Evolutionary conservation across 208 protist species (phyloP).

Genomic region (Trypanosoma rangeli): DNA sequence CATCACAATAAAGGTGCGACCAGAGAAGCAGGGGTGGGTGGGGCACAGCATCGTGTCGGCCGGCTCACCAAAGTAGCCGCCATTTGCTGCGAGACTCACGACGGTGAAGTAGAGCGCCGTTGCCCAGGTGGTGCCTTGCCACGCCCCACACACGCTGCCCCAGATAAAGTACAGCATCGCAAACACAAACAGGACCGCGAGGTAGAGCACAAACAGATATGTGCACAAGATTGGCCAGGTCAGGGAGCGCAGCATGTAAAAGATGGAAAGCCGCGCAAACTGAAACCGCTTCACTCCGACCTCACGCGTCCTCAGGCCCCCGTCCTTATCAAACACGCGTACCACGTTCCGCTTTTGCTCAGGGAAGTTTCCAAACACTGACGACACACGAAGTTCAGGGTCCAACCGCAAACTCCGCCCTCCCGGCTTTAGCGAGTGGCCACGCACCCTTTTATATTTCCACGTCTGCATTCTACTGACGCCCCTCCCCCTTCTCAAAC

Average conservation of each 20-base stretch:
- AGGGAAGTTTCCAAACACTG: constrained; percentile 6
- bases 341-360: constrained; percentile 23
- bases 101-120: constrained; percentile 77
- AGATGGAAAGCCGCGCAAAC: constrained; percentile 65
- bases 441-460: constrained; percentile 8
- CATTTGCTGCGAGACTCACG: constrained; percentile 83
- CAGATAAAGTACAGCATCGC: constrained; percentile 55
- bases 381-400: constrained; percentile 4
- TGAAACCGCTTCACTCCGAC: constrained; percentile 67
- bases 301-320: constrained; percentile 52
- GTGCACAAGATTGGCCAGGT: constrained; percentile 56
- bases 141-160: constrained; percentile 54
- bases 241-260: constrained; percentile 65
- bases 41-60: constrained; percentile 59
- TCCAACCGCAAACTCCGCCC: neutral
- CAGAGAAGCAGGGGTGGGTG: constrained; percentile 59
- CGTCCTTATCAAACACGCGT: constrained; percentile 73
- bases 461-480: neutral
- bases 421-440: constrained; percentile 13
- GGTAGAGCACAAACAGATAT: constrained; percentile 65
- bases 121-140: constrained; percentile 33
- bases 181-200: constrained; percentile 58
- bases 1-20: constrained; percentile 76
- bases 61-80: constrained; percentile 83
- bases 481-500: neutral